Conservation (phyloP, 768 basidiomycete species). For the Kwoniella heveanensis region DNA sequence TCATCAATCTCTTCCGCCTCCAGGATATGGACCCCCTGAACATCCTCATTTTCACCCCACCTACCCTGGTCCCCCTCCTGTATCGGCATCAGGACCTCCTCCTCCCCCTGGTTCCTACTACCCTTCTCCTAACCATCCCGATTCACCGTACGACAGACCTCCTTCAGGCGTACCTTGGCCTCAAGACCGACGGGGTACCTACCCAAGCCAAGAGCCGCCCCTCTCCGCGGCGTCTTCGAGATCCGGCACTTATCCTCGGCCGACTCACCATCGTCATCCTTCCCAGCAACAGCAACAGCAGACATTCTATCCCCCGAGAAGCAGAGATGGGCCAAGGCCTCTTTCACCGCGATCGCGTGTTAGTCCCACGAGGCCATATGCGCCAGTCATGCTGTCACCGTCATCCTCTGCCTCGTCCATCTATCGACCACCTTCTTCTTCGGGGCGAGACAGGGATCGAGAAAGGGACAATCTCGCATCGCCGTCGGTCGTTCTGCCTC, state of each 20-base stretch:
- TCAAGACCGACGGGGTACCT: neutral
- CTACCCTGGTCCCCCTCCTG: neutral
- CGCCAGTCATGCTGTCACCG: conserved; percentile 6
- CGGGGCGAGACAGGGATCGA: conserved; percentile 7
- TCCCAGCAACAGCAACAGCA: neutral
- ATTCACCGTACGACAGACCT: conserved; percentile 1
- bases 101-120: conserved; percentile 2
- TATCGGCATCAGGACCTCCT: conserved; percentile 1
- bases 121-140: conserved; percentile 7
- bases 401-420: neutral
- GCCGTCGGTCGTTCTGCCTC: conserved; percentile 4
- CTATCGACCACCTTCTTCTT: conserved; percentile 6
- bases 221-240: no score
- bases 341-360: conserved; percentile 2
- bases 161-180: conserved; percentile 6
- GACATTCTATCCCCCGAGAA: neutral
- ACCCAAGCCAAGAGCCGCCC: no score
- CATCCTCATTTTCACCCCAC: conserved; percentile 5
- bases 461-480: neutral
- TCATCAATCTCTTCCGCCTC: conserved; percentile 16
- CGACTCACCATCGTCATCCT: neutral
- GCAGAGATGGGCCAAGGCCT: conserved; percentile 2
- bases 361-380: neutral
- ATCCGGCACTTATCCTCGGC: neutral
- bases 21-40: conserved; percentile 18